phyloP scores from a whole-genome alignment of 345 rosid species.

The Eucalyptus sp. region DNA sequence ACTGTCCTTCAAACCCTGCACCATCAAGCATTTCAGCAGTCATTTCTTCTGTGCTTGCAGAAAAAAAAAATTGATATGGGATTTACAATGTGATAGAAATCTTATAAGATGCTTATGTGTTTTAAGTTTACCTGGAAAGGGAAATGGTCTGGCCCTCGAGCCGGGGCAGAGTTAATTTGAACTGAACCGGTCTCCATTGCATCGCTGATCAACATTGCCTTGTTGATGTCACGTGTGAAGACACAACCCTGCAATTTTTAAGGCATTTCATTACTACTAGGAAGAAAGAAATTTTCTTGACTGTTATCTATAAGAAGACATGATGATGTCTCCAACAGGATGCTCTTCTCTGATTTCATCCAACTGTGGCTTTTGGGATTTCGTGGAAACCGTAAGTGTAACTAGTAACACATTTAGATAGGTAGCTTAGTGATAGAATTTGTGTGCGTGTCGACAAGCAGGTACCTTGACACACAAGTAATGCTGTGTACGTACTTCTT shows the following conservation, averaged over 20 bases:
- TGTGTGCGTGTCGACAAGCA: not conserved
- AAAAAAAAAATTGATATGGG: not conserved
- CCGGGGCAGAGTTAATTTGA: slow-evolving; percentile 98
- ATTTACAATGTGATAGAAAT: not conserved
- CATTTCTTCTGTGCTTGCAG: not conserved
- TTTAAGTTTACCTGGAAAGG: slow-evolving; percentile 77
- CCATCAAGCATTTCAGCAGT: not conserved
- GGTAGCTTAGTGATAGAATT: not conserved
- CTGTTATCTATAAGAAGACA: not conserved
- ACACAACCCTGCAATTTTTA: slow-evolving; percentile 62
- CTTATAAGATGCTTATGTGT: not conserved
- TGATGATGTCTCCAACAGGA: not conserved
- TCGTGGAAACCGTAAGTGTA: not conserved
- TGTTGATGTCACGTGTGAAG: slow-evolving; percentile 86
- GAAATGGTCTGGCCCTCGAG: slow-evolving; percentile 98
- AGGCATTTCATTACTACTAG: not conserved
- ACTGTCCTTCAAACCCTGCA: slow-evolving; percentile 93
- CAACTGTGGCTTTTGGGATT: not conserved
- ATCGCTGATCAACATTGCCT: slow-evolving; percentile 81
- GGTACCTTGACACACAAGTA: not conserved
- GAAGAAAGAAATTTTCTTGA: not conserved
- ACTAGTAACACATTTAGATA: not conserved
- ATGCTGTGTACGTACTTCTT: not conserved
- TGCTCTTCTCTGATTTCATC: not conserved
- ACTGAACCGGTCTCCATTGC: slow-evolving; percentile 99